Percentiles rank a stretch among this genome's conserved stretches.
phyloP scores from a whole-genome alignment of 176 grass and related monocot genomes.

The Otatea glauca region DNA sequence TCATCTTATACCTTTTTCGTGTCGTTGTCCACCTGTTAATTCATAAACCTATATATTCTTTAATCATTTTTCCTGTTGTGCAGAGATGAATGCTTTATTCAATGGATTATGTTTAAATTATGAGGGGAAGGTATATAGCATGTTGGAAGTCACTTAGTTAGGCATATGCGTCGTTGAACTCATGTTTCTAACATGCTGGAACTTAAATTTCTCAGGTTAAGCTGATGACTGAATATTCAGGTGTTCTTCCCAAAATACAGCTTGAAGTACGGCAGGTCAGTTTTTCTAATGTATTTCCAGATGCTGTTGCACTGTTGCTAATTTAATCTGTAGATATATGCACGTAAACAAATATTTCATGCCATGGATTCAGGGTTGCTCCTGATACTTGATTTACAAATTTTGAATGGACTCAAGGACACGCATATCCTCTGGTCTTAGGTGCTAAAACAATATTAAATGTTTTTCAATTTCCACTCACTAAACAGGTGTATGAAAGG shows the following conservation, averaged over 20 bases:
- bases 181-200: conserved; percentile 41
- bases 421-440: conserved; percentile 5
- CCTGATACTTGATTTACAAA: background rate
- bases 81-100: conserved; percentile 95
- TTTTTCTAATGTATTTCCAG: conserved; percentile 25
- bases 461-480: conserved; percentile 26
- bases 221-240: conserved; percentile 59
- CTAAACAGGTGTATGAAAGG: conserved; percentile 79
- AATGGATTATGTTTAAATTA: conserved; percentile 71
- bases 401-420: background rate
- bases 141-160: conserved; percentile 4
- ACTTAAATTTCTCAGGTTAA: conserved; percentile 59
- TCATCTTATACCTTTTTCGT: conserved; percentile 17
- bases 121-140: conserved; percentile 76
- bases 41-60: conserved; percentile 14
- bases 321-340: conserved; percentile 13
- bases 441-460: conserved; percentile 23
- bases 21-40: conserved; percentile 34
- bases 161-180: conserved; percentile 5
- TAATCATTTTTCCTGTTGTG: conserved; percentile 34
- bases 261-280: conserved; percentile 70
- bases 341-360: background rate
- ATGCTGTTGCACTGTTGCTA: conserved; percentile 21
- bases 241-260: conserved; percentile 89
- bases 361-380: background rate